Conservation (phyloP, 2,329 filamentous ascomycete genomes). For the Stachybotrys echinatus region DNA sequence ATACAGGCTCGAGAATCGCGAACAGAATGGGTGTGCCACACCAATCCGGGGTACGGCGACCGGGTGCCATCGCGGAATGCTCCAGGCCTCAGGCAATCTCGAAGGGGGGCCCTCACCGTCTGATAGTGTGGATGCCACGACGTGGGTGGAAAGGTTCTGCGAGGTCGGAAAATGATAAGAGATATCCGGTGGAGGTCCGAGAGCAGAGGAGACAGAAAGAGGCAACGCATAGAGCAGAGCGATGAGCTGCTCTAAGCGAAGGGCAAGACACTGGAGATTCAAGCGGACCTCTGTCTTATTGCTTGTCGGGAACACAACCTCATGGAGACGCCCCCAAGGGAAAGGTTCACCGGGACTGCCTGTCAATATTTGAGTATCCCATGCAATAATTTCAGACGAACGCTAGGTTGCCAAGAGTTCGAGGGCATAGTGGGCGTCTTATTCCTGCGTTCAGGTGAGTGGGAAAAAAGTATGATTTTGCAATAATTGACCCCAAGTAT, state of each 20-base stretch:
- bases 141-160: too few species aligned
- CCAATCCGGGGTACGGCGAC: neutral
- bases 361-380: neutral
- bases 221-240: neutral
- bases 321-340: too few species aligned
- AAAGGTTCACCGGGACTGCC: neutral
- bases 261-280: neutral
- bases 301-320: too few species aligned
- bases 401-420: neutral
- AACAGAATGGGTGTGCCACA: neutral
- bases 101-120: too few species aligned
- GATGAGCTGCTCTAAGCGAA: neutral
- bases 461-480: neutral
- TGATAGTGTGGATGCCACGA: too few species aligned
- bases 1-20: neutral
- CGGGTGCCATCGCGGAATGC: neutral
- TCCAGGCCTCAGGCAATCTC: neutral
- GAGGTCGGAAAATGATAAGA: too few species aligned
- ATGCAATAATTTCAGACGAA: neutral
- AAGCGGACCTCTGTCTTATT: neutral
- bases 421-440: neutral
- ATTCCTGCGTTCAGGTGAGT: neutral
- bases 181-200: neutral
- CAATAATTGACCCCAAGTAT: neutral
- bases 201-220: neutral